A percentile compares a stretch with the other conserved stretches of the same genome.
Evolutionary conservation across 1,284 basidiomycete species (phyloP).

Genomic region (Rhodotorula sp.): DNA sequence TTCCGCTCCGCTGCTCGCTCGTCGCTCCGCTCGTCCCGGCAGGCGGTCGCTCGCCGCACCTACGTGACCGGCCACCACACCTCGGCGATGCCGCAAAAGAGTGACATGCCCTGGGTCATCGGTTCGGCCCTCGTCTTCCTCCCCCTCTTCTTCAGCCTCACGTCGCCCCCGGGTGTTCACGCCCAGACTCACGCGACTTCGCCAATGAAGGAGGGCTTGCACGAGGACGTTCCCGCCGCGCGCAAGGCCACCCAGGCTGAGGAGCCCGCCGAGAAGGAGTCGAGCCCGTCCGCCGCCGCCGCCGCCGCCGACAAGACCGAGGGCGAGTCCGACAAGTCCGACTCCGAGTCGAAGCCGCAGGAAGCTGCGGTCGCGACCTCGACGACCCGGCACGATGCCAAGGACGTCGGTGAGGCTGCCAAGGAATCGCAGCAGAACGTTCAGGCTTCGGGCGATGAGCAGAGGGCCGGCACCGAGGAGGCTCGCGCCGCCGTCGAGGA

Average conservation of each 20-base stretch:
- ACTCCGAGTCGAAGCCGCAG: not conserved
- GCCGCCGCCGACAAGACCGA: constrained; percentile 1
- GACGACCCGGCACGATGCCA: not conserved
- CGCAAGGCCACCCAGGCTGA: constrained; percentile 17
- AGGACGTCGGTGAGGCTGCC: not conserved
- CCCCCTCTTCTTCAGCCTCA: constrained; percentile 28
- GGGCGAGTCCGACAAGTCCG: constrained; percentile 5
- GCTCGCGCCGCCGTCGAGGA: not conserved
- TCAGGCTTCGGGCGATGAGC: not conserved
- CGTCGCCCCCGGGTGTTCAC: constrained; percentile 21
- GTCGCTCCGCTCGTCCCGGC: constrained; percentile 10
- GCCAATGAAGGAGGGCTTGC: constrained; percentile 8
- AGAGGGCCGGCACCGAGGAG: too few relatives aligned
- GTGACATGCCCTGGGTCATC: constrained; percentile 28
- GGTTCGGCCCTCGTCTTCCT: constrained; percentile 18
- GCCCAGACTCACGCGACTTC: constrained; percentile 21
- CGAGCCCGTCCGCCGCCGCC: constrained; percentile 11
- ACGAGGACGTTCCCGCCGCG: constrained; percentile 13
- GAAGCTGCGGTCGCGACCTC: not conserved
- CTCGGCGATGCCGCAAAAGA: constrained; percentile 10
- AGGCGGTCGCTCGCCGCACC: not conserved
- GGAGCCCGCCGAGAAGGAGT: constrained; percentile 16
- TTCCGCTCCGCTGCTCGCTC: constrained; percentile 27
- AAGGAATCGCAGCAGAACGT: not conserved
- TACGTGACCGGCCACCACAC: constrained; percentile 17